Evolutionary conservation across 768 basidiomycete species (phyloP).

Genomic region (Russula earlei): DNA sequence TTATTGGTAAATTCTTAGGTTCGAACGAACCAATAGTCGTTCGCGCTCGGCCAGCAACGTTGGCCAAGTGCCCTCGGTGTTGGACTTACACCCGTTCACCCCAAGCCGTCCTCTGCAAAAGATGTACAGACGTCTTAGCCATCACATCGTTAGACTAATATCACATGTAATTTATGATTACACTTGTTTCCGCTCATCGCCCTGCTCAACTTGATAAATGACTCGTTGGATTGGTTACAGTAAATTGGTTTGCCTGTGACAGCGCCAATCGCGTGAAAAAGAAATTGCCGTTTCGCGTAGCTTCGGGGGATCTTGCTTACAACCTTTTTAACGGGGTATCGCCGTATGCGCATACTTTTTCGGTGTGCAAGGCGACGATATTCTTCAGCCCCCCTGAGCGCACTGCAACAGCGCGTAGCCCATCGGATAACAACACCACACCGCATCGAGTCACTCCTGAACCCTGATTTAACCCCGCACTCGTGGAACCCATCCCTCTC

Average conservation of each 20-base stretch:
- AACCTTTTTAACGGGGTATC: not conserved
- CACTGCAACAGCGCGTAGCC: not conserved
- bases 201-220: not conserved
- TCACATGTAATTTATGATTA: conserved; percentile 8
- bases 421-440: conserved; percentile 19
- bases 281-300: not conserved
- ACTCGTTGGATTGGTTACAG: not conserved
- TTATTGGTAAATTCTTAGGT: conserved; percentile 12
- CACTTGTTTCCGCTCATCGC: not conserved
- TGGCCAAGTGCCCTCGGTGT: conserved; percentile 80
- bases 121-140: conserved; percentile 41
- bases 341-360: conserved; percentile 14
- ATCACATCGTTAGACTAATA: conserved; percentile 2
- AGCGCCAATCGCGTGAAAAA: conserved; percentile 2
- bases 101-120: conserved; percentile 47
- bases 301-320: not conserved
- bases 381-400: not conserved
- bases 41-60: conserved; percentile 49
- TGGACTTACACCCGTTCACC: conserved; percentile 64
- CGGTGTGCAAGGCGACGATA: conserved; percentile 8
- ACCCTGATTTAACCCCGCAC: not conserved
- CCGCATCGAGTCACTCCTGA: conserved; percentile 19
- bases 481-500: not conserved
- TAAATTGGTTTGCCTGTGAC: too few species aligned
- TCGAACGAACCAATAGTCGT: conserved; percentile 32